Percentiles rank a stretch among this genome's conserved stretches.
These are phyloP conservation scores for Penicillium sp. DNA, from an alignment of 2,329 filamentous ascomycete genomes.

Conservation along the genomic window DNA sequence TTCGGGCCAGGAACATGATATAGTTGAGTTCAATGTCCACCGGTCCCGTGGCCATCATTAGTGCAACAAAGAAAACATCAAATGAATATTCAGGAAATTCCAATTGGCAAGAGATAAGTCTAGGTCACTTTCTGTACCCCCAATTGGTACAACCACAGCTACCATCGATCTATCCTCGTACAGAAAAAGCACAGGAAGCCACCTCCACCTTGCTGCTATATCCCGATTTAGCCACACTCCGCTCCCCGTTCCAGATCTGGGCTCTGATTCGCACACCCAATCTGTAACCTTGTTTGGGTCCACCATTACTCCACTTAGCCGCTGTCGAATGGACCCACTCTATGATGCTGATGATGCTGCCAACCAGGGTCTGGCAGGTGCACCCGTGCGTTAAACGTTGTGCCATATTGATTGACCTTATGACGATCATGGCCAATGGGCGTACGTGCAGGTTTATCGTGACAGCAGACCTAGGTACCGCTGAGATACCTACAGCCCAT, in stretches of 20 bases:
- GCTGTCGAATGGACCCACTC: slow-evolving; percentile 15
- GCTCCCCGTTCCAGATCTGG: neutral
- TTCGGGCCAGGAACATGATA: slow-evolving; percentile 1
- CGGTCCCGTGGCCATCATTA: neutral
- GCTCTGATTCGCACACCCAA: slow-evolving; percentile 9
- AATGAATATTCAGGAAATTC: too few relatives aligned
- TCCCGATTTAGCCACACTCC: slow-evolving; percentile 9
- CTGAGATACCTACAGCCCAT: slow-evolving; percentile 24
- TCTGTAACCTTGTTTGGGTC: slow-evolving; percentile 10
- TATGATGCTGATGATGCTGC: slow-evolving; percentile 19
- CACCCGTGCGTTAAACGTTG: slow-evolving; percentile 16
- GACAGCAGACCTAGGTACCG: neutral
- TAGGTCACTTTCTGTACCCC: neutral
- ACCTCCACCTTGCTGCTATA: slow-evolving; percentile 10
- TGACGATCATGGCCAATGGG: slow-evolving; percentile 13
- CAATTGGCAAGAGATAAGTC: too few relatives aligned
- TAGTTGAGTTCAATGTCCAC: neutral
- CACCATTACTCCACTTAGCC: slow-evolving; percentile 5
- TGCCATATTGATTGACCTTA: slow-evolving; percentile 7
- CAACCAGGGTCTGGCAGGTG: too few relatives aligned
- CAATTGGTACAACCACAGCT: neutral
- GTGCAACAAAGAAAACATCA: neutral
- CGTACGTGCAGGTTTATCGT: slow-evolving; percentile 3
- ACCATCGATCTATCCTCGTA: neutral
- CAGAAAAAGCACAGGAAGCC: slow-evolving; percentile 11